Conservation (phyloP, 1,284 basidiomycete genomes). For the Somion occarium region DNA sequence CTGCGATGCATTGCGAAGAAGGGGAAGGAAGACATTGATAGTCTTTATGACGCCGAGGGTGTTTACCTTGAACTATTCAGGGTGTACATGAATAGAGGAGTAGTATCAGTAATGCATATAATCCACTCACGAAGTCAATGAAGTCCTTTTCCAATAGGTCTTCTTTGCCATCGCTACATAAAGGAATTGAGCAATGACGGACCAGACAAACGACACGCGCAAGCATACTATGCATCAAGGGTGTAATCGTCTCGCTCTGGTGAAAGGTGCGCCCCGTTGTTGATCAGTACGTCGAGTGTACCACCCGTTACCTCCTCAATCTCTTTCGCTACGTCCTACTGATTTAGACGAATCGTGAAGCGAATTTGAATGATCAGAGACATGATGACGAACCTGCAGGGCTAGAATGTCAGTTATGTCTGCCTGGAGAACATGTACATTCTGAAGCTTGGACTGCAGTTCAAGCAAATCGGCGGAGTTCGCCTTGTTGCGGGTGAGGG, state of each 20-base stretch:
- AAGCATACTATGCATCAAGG: conserved; percentile 8
- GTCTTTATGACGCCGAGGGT: conserved; percentile 32
- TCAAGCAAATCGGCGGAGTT: conserved; percentile 11
- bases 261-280: conserved; percentile 21
- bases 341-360: not conserved
- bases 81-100: not conserved
- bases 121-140: conserved; percentile 13
- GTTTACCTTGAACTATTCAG: conserved; percentile 29
- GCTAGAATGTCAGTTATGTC: conserved; percentile 19
- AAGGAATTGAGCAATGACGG: not conserved
- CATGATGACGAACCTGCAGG: conserved; percentile 19
- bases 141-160: conserved; percentile 22
- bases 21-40: conserved; percentile 26
- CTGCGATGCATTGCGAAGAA: conserved; percentile 11
- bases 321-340: conserved; percentile 14
- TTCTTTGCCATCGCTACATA: conserved; percentile 2
- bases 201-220: not conserved
- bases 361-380: not conserved
- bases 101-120: not conserved
- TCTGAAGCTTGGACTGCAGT: conserved; percentile 17
- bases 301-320: conserved; percentile 22
- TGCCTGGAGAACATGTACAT: conserved; percentile 22
- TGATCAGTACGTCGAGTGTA: conserved; percentile 26
- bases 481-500: conserved; percentile 20
- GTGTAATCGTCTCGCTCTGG: conserved; percentile 1